phyloP scores from a whole-genome alignment of 2,329 filamentous ascomycete genomes.

The Fusarium nanum region DNA sequence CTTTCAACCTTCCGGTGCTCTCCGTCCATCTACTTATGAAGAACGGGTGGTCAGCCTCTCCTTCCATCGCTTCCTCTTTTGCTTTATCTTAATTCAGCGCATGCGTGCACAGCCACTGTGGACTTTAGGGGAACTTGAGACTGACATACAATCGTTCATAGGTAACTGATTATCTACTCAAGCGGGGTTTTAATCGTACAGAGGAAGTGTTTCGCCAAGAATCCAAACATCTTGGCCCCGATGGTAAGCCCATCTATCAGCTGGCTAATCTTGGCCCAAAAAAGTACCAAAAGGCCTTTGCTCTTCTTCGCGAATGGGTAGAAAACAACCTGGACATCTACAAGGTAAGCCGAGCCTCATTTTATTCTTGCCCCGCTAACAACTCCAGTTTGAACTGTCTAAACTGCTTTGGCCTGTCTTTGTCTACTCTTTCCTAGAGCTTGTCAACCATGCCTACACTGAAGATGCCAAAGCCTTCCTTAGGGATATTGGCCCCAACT shows the following conservation, averaged over 20 bases:
- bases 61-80: not conserved
- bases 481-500: slow-evolving; percentile 72
- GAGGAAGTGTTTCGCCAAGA: slow-evolving; percentile 94
- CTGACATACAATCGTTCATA: slow-evolving; percentile 45
- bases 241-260: slow-evolving; percentile 78
- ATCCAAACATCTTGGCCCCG: slow-evolving; percentile 83
- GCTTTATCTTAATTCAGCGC: not conserved
- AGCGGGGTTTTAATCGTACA: slow-evolving; percentile 92
- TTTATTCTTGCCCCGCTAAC: slow-evolving; percentile 36
- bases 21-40: not conserved
- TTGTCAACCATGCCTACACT: slow-evolving; percentile 77
- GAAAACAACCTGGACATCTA: slow-evolving; percentile 94
- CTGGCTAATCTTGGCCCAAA: slow-evolving; percentile 78
- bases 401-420: slow-evolving; percentile 94
- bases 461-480: slow-evolving; percentile 82
- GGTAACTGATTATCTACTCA: slow-evolving; percentile 94
- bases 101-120: not conserved
- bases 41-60: not conserved
- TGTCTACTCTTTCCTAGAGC: slow-evolving; percentile 88
- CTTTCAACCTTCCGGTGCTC: not conserved
- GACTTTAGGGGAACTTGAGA: not conserved
- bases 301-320: slow-evolving; percentile 81
- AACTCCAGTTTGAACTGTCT: slow-evolving; percentile 79
- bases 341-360: slow-evolving; percentile 68
- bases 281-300: slow-evolving; percentile 82